These are phyloP conservation scores for Psidium guajava DNA, from an alignment of 345 rosid genomes.

Conservation along the genomic window DNA sequence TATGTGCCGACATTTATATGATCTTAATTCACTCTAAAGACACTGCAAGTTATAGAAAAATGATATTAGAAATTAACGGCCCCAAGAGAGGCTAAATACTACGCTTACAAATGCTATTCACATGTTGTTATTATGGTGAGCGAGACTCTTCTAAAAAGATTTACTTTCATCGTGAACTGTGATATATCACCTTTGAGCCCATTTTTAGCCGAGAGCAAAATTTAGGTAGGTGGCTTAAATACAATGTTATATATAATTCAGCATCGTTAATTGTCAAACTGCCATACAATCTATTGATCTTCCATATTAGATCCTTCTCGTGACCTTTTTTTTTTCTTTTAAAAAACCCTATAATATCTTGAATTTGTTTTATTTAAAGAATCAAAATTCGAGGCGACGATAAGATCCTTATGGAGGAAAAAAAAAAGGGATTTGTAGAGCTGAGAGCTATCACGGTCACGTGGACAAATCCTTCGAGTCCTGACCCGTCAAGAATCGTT, in stretches of 20 bases:
- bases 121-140: too few relatives aligned
- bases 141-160: not conserved
- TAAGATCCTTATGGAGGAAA: not conserved
- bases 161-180: not conserved
- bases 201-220: not conserved
- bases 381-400: accelerated
- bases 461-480: not conserved
- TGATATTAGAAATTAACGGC: too few relatives aligned
- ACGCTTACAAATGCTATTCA: too few relatives aligned
- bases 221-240: not conserved
- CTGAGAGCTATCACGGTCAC: not conserved
- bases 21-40: too few relatives aligned
- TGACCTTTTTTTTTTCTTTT: too few relatives aligned
- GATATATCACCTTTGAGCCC: not conserved
- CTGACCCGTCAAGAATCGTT: accelerated
- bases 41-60: too few relatives aligned
- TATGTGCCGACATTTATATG: too few relatives aligned
- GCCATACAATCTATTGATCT: too few relatives aligned
- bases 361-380: not conserved
- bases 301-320: not conserved
- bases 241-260: too few relatives aligned
- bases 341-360: too few relatives aligned
- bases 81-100: too few relatives aligned
- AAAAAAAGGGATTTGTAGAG: not conserved
- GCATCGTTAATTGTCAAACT: too few relatives aligned